A percentile compares a stretch with the other conserved stretches of the same genome.
Conservation (phyloP, 164 flowering plant genomes). For the Magnolia sinica region DNA sequence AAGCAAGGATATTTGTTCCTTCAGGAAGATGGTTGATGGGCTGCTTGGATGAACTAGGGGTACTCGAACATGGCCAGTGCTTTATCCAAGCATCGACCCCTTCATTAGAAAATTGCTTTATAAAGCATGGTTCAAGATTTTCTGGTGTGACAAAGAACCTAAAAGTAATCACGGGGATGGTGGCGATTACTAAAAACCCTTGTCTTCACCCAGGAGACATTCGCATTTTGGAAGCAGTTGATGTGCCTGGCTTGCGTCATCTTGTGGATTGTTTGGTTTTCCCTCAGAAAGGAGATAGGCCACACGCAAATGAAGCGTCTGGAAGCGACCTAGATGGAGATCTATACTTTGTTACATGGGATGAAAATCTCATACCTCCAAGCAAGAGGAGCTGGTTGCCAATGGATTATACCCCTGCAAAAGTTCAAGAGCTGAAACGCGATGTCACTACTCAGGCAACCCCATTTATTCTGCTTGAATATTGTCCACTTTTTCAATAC, state of each 20-base stretch:
- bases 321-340: slow-evolving; percentile 99
- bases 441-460: slow-evolving; percentile 46
- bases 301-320: slow-evolving; percentile 91
- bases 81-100: slow-evolving; percentile 84
- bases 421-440: slow-evolving; percentile 37
- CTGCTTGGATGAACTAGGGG: slow-evolving; percentile 75
- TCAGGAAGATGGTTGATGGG: slow-evolving; percentile 92
- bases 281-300: slow-evolving; percentile 93
- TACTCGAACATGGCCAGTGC: slow-evolving; percentile 90
- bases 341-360: slow-evolving; percentile 91
- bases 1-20: slow-evolving; percentile 87
- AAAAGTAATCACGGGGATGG: slow-evolving; percentile 56
- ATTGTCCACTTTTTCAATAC: not conserved
- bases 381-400: slow-evolving; percentile 69
- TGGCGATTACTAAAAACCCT: slow-evolving; percentile 88
- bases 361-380: slow-evolving; percentile 76
- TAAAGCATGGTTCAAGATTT: slow-evolving; percentile 69
- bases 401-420: slow-evolving; percentile 72
- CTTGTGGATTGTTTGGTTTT: slow-evolving; percentile 85
- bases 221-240: slow-evolving; percentile 86
- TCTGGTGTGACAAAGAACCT: slow-evolving; percentile 37
- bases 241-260: slow-evolving; percentile 70
- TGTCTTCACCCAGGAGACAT: slow-evolving; percentile 98
- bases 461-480: not conserved
- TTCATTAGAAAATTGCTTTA: slow-evolving; percentile 62